phyloP scores from a whole-genome alignment of 2,329 filamentous ascomycete genomes.

The Lecanicillium sp. region DNA sequence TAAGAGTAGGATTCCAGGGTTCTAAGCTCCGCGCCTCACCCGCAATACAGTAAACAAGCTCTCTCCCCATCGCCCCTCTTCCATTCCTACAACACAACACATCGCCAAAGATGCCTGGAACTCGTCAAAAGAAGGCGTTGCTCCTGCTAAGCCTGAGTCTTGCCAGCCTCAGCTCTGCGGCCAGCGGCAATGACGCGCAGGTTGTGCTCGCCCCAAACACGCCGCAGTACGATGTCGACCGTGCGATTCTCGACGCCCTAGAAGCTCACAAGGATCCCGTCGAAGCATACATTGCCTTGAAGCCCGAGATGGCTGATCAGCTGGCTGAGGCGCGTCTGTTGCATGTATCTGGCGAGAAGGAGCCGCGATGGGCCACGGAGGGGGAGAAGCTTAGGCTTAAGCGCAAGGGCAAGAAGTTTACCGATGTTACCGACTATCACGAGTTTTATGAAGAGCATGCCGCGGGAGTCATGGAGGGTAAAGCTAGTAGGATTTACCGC shows the following conservation, averaged over 20 bases:
- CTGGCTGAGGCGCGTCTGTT: constrained; percentile 45
- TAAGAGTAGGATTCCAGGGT: no score
- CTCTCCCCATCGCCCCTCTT: no score
- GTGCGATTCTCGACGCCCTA: constrained; percentile 16
- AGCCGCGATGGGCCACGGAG: constrained; percentile 59
- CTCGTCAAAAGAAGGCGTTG: constrained; percentile 1
- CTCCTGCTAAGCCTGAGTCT: constrained; percentile 2
- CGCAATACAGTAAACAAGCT: no score
- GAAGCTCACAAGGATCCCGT: constrained; percentile 19
- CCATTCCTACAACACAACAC: no score
- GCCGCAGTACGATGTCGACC: constrained; percentile 12
- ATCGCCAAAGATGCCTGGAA: not conserved
- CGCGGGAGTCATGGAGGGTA: constrained; percentile 14
- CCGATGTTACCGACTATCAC: constrained; percentile 60
- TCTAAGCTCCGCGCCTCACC: no score
- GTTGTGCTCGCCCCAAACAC: constrained; percentile 10
- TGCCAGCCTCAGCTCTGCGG: constrained; percentile 6
- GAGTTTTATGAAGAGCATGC: constrained; percentile 32
- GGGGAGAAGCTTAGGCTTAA: constrained; percentile 64
- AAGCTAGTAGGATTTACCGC: constrained; percentile 18
- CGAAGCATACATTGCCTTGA: constrained; percentile 18
- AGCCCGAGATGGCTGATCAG: constrained; percentile 17
- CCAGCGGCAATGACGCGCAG: constrained; percentile 5
- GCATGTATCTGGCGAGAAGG: constrained; percentile 55
- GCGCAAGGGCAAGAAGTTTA: constrained; percentile 59